phyloP scores from a whole-genome alignment of 768 basidiomycete species.

The Termitomyces heimii region DNA sequence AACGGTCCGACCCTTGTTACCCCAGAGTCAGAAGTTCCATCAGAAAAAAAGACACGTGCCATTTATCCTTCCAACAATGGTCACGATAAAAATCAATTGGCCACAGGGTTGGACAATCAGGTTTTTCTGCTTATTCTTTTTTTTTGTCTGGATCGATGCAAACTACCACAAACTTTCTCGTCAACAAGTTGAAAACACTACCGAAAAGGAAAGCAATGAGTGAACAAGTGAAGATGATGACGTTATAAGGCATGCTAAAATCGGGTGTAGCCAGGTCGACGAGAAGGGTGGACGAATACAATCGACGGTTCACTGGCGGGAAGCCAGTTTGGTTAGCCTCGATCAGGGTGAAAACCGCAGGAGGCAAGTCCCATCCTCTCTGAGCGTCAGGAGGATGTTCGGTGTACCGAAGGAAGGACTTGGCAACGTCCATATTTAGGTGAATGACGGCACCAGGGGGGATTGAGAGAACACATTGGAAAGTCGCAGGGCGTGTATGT shows the following conservation, averaged over 20 bases:
- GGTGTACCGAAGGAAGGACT: slow-evolving; percentile 87
- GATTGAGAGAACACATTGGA: slow-evolving; percentile 67
- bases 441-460: slow-evolving; percentile 61
- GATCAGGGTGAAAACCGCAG: slow-evolving; percentile 64
- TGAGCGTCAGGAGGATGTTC: slow-evolving; percentile 96
- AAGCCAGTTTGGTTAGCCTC: slow-evolving; percentile 14
- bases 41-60: slow-evolving; percentile 10
- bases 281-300: slow-evolving; percentile 80
- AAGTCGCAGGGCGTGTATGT: slow-evolving; percentile 68
- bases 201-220: slow-evolving; percentile 92
- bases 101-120: neutral
- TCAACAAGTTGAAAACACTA: slow-evolving; percentile 82
- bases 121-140: slow-evolving; percentile 3
- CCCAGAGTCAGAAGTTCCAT: slow-evolving; percentile 7
- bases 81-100: neutral
- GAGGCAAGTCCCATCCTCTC: slow-evolving; percentile 90
- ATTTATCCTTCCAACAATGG: neutral
- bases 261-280: slow-evolving; percentile 97
- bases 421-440: slow-evolving; percentile 69
- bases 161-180: slow-evolving; percentile 70
- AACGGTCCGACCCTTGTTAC: slow-evolving; percentile 3
- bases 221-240: slow-evolving; percentile 94
- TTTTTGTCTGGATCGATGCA: slow-evolving; percentile 16
- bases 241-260: slow-evolving; percentile 99
- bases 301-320: slow-evolving; percentile 24